These are phyloP conservation scores for Chondrus crispus DNA, from an alignment of 23 red algal species.

Conservation along the genomic window DNA sequence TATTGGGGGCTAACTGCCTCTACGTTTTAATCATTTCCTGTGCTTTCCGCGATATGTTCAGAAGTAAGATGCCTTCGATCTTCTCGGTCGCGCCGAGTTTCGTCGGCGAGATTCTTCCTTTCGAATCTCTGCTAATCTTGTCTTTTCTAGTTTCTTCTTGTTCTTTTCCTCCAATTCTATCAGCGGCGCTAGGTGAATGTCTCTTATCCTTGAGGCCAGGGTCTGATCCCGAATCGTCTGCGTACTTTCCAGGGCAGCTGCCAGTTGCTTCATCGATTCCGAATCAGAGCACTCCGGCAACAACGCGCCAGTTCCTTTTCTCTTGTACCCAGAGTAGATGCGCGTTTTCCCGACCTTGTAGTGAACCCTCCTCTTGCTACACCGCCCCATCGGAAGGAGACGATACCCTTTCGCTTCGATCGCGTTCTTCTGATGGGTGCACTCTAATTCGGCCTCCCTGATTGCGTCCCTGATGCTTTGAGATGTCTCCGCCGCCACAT, in stretches of 20 bases:
- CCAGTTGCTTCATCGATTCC: background rate
- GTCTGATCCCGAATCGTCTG: background rate
- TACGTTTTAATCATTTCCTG: too few species aligned
- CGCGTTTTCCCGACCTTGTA: slow-evolving; percentile 33
- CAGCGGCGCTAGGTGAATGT: slow-evolving; percentile 1
- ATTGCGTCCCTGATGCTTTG: slow-evolving; percentile 28
- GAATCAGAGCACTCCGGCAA: slow-evolving; percentile 55
- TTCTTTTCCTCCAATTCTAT: slow-evolving; percentile 16
- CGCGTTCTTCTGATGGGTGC: background rate
- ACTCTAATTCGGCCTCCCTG: background rate
- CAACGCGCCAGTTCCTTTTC: slow-evolving; percentile 41
- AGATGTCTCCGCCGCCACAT: slow-evolving; percentile 26
- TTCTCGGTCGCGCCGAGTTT: slow-evolving; percentile 2
- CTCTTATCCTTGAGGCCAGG: slow-evolving; percentile 17
- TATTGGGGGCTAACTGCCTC: too few species aligned
- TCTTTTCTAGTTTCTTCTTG: slow-evolving; percentile 3
- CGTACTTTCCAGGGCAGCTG: background rate
- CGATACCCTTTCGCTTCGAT: slow-evolving; percentile 20
- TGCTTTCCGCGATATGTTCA: background rate
- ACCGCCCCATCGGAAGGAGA: slow-evolving; percentile 37
- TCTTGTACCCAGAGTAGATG: slow-evolving; percentile 64
- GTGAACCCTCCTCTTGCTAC: slow-evolving; percentile 33
- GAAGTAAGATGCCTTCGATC: background rate
- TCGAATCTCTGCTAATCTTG: background rate
- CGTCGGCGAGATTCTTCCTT: slow-evolving; percentile 36